These are phyloP conservation scores for Mortierella polycephala DNA, from an alignment of 371 early-diverging fungal species.

Conservation along the genomic window DNA sequence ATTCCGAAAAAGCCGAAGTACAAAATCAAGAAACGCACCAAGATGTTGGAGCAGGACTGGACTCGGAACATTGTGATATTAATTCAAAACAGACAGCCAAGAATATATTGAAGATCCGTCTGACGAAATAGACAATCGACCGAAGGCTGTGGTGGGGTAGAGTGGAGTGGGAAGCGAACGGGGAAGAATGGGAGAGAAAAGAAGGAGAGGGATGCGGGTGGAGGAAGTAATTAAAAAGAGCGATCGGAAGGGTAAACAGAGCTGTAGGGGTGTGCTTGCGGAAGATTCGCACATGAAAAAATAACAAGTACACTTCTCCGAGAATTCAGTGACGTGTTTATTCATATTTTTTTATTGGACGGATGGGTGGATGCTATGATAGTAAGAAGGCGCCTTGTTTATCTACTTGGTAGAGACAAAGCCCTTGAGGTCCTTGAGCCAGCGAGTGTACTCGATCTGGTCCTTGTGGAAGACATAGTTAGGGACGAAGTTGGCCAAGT, in stretches of 20 bases:
- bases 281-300: conserved; percentile 2
- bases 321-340: conserved; percentile 16
- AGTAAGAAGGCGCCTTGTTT: background rate
- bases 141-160: conserved; percentile 21
- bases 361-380: background rate
- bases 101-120: conserved; percentile 1
- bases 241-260: conserved; percentile 14
- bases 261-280: background rate
- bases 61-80: conserved; percentile 42
- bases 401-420: conserved; percentile 76
- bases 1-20: conserved; percentile 3
- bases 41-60: conserved; percentile 49
- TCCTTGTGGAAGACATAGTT: conserved; percentile 94
- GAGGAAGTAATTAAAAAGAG: conserved; percentile 22
- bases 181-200: conserved; percentile 5
- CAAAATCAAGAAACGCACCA: conserved; percentile 32
- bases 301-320: background rate
- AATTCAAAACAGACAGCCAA: background rate
- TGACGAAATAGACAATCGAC: background rate
- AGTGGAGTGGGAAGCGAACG: conserved; percentile 6
- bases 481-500: conserved; percentile 86
- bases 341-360: too few species aligned
- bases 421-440: conserved; percentile 83
- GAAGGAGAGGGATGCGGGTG: conserved; percentile 6
- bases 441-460: conserved; percentile 90